Evolutionary conservation across 202 grass and related monocot genomes (phyloP), one percentile per base, ranked within the genome.

Genomic region (Schoenoplectus triqueter): DNA sequence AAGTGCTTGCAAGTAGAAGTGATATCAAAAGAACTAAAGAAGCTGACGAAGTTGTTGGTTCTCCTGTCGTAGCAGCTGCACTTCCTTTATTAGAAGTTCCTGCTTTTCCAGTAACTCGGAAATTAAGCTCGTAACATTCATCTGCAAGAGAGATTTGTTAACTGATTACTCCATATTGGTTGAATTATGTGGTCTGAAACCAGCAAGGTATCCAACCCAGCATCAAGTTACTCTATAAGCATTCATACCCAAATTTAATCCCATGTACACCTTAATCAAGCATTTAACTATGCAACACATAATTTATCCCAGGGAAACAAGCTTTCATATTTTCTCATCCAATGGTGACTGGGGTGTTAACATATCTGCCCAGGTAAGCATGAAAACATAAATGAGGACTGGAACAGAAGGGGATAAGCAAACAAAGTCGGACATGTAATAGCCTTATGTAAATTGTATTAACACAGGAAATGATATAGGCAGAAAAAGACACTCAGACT

Each of bases 1-100:
- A 39, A 82, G 13, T 8, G 79, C 14, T 73, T 40, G 57, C 67
- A 62, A 69, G 78, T 2, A 60, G 19, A 57, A 45, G 41, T 17
- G 40, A 3, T 46, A 31, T 45, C 54, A 67, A 85, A 46, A 64
- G 2, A 73, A 92, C 20, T 88, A 87, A 87, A 94, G 86, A 31
- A 89, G 85, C 67, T 92, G 88, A 71, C 88, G 85, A 17, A 94
- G 91, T 52, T 95, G 96, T 52, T 99, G 96, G 87, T 92, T 98
- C 64, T 98, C 96, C 88, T 85, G 93, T 87, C 96, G 89, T 15
- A 95, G 80, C 60, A 85, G 85, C 84, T 95, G 93, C 41, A 99
- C 91, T 87, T 99, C 93, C 81, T 99, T 99, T 62, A 90, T 94
- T 71, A 95, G 74, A 13, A 87, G 87, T 67, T 99, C 96, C 54